Evolutionary conservation across 495 filamentous ascomycete species (phyloP), one percentile per base, ranked within the genome.

Genomic region (Sordaria brevicollis): DNA sequence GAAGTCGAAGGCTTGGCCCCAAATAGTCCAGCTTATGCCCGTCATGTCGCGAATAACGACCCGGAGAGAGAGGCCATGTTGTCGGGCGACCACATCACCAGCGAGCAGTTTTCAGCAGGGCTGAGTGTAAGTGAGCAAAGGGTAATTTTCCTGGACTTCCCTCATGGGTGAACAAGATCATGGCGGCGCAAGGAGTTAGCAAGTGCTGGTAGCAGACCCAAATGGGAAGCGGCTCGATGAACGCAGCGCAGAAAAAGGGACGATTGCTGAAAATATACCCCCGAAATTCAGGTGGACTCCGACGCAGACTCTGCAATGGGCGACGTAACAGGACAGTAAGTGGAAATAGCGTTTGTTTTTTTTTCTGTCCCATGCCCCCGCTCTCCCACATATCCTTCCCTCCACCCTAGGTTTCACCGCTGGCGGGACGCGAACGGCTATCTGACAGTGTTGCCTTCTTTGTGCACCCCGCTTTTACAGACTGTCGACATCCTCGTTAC

Each of bases 221-320:
- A 13, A 62, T 17, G 49, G 49, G 49, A 62, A 62, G 49, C 49
- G 49, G 25, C 49, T 62, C 25, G 33, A 62, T 29, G 13, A 25
- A 62, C 25, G 49, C 25, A 15, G 25, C 21, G 29, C 25, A 62
- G 13, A 33, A 5, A 21, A 62, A n/a, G 13, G 49, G 25, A 62
- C 49, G 6, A 29, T 21, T 62, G 49, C 49, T 62, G 49, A 62
- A 33, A 21, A 62, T 62, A 62, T 62, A 62, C 25, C 33, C 25
- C 10, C 25, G 49, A 35, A n/a, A 65, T 25, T 34, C 68, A 69
- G 68, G 68, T 65, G 33, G 68, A 69, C 29, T 69, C 68, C 49
- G 68, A 69, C 29, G 54, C 68, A 21, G 68, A 69, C 68, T 69
- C 68, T 31, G 68, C 68, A 10, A 69, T 69, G 68, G 68, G 68